A percentile compares a stretch with the other conserved stretches of the same genome.
These are phyloP conservation scores for Pythium angustatum DNA, from an alignment of 352 stramenopile species.

Conservation along the genomic window DNA sequence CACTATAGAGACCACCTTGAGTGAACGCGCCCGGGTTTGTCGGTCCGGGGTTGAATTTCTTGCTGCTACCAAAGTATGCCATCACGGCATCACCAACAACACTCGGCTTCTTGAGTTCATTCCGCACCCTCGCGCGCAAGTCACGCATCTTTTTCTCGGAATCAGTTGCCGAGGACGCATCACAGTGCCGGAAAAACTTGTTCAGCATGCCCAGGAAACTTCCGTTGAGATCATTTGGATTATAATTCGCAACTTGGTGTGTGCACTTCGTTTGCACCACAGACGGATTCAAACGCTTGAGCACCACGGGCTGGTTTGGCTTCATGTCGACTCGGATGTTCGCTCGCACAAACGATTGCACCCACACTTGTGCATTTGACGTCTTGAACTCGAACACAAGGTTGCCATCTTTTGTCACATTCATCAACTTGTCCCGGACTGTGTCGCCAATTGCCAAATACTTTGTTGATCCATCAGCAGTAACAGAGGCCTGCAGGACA, in stretches of 20 bases:
- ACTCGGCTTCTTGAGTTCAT: conserved; percentile 62
- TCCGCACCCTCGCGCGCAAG: conserved; percentile 43
- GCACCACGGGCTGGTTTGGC: conserved; percentile 49
- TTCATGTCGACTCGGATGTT: conserved; percentile 55
- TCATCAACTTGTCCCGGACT: conserved; percentile 40
- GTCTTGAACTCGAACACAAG: conserved; percentile 62
- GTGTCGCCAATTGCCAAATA: conserved; percentile 37
- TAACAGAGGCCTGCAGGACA: conserved; percentile 31
- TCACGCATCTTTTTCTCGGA: conserved; percentile 45
- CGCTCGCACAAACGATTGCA: conserved; percentile 48
- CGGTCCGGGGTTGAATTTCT: conserved; percentile 46
- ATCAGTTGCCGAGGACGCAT: conserved; percentile 36
- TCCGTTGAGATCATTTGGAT: conserved; percentile 62
- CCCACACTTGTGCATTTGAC: conserved; percentile 48
- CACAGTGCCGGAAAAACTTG: conserved; percentile 53
- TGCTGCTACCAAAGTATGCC: conserved; percentile 61
- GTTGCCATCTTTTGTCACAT: conserved; percentile 33
- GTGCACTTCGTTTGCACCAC: conserved; percentile 68
- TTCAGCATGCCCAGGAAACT: conserved; percentile 74
- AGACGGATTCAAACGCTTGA: conserved; percentile 56
- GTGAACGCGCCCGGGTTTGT: conserved; percentile 48
- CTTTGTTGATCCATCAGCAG: conserved; percentile 20
- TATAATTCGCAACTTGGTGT: conserved; percentile 55
- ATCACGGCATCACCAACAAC: conserved; percentile 46
- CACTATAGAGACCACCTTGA: conserved; percentile 48